Conservation (phyloP, 2,329 filamentous ascomycete genomes). For the Pezicula neosporulosa region DNA sequence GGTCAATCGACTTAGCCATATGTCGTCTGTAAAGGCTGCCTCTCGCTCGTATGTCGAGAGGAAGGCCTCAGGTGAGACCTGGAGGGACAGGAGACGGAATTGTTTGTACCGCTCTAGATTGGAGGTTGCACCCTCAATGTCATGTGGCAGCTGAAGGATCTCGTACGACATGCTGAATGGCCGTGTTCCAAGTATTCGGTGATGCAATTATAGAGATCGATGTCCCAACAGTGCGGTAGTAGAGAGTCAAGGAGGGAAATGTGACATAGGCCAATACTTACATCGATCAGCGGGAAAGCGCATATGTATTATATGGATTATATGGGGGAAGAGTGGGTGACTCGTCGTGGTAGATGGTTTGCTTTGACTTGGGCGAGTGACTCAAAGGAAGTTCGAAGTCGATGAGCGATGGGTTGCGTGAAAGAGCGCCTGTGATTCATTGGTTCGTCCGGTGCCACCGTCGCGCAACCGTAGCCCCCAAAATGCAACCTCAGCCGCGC, state of each 20-base stretch:
- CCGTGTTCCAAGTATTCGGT: neutral
- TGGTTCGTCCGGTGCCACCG: neutral
- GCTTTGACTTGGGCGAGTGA: too few species aligned
- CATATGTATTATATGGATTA: too few species aligned
- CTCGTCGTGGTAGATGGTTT: too few species aligned
- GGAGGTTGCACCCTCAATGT: slow-evolving; percentile 15
- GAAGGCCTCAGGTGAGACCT: slow-evolving; percentile 30
- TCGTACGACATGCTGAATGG: slow-evolving; percentile 17
- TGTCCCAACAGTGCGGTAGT: neutral
- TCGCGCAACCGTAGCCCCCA: neutral
- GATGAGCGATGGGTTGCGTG: too few species aligned
- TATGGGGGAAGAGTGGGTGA: too few species aligned
- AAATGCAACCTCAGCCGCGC: slow-evolving; percentile 8
- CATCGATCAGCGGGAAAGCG: too few species aligned
- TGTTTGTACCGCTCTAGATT: slow-evolving; percentile 20
- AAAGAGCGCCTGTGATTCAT: too few species aligned
- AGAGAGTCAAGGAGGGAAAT: neutral
- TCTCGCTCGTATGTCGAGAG: slow-evolving; percentile 35
- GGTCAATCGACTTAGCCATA: slow-evolving; percentile 33
- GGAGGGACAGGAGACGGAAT: slow-evolving; percentile 21
- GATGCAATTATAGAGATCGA: neutral
- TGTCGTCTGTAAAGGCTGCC: slow-evolving; percentile 29
- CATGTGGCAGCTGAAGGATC: slow-evolving; percentile 20
- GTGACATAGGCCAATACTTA: too few species aligned
- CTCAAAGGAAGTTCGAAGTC: too few species aligned